Conservation (phyloP, 768 basidiomycete species). For the Russula virescens region DNA sequence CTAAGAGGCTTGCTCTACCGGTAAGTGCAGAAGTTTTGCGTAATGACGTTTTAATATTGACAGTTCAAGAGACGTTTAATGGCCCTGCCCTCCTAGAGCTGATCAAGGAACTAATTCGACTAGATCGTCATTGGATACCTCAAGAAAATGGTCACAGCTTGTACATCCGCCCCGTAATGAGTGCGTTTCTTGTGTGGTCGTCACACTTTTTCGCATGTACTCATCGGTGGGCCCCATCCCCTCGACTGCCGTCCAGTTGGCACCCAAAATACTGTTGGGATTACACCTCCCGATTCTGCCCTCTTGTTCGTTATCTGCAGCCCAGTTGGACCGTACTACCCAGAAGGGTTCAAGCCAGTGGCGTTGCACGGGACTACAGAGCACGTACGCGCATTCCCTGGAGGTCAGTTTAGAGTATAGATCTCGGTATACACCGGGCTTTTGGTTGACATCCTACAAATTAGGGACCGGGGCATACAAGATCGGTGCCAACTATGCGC, state of each 20-base stretch:
- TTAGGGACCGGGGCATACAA: conserved; percentile 47
- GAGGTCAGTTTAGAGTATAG: conserved; percentile 44
- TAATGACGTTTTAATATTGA: not conserved
- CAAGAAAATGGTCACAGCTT: conserved; percentile 43
- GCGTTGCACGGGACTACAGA: conserved; percentile 65
- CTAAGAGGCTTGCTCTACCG: conserved; percentile 36
- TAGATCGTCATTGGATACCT: conserved; percentile 49
- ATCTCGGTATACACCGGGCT: too few species aligned
- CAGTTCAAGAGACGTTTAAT: conserved; percentile 35
- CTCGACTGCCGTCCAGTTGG: conserved; percentile 32
- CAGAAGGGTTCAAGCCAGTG: conserved; percentile 46
- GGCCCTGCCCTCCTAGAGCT: conserved; percentile 37
- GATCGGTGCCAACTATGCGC: conserved; percentile 61
- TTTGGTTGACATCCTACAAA: not conserved
- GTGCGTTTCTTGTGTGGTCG: conserved; percentile 13
- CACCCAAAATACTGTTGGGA: conserved; percentile 41
- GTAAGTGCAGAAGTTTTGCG: conserved; percentile 17
- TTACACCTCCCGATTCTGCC: conserved; percentile 46
- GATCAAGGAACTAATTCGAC: conserved; percentile 42
- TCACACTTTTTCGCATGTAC: not conserved
- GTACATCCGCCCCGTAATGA: conserved; percentile 45
- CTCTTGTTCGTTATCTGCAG: conserved; percentile 44
- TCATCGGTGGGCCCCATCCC: not conserved
- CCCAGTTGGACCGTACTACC: conserved; percentile 47
- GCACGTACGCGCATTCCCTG: conserved; percentile 78